A percentile compares a stretch with the other conserved stretches of the same genome.
These are phyloP conservation scores for Juglanconis sp. DNA, from an alignment of 2,329 filamentous ascomycete genomes.

Conservation along the genomic window DNA sequence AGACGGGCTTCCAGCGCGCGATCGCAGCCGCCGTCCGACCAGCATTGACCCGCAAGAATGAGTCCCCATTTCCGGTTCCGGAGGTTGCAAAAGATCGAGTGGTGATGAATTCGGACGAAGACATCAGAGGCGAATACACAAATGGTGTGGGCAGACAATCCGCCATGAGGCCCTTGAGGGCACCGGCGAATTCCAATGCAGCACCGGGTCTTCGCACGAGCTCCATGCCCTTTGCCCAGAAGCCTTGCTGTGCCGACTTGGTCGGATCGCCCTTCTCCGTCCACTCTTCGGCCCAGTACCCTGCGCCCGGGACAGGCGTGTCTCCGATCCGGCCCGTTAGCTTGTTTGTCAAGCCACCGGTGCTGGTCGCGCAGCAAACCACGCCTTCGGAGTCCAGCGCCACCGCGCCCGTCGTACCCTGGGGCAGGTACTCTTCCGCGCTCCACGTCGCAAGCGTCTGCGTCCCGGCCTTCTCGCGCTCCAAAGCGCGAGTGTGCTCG, in stretches of 20 bases:
- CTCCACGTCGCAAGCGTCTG: slow-evolving; percentile 51
- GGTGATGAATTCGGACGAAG: slow-evolving; percentile 21
- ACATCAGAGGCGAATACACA: slow-evolving; percentile 32
- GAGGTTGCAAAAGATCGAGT: slow-evolving; percentile 59
- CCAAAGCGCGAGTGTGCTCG: slow-evolving; percentile 57
- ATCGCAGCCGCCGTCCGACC: slow-evolving; percentile 71
- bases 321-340: slow-evolving; percentile 81
- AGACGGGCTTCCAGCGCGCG: slow-evolving; percentile 56
- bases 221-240: slow-evolving; percentile 14
- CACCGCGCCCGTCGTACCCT: slow-evolving; percentile 82
- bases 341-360: slow-evolving; percentile 85
- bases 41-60: slow-evolving; percentile 72
- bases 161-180: slow-evolving; percentile 48
- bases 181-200: slow-evolving; percentile 37
- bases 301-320: slow-evolving; percentile 78
- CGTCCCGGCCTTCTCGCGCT: slow-evolving; percentile 41
- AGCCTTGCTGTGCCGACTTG: neutral
- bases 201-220: slow-evolving; percentile 23
- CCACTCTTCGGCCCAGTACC: slow-evolving; percentile 91
- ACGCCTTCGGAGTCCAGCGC: slow-evolving; percentile 74
- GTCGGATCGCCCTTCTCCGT: slow-evolving; percentile 42
- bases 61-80: slow-evolving; percentile 85
- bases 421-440: slow-evolving; percentile 65
- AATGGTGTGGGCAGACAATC: slow-evolving; percentile 58
- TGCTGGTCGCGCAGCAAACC: slow-evolving; percentile 65